Percentiles rank a stretch among this genome's conserved stretches.
phyloP scores from a whole-genome alignment of 176 grass and related monocot species.

The barley (Hordeum vulgare) region MorexV3_pseudomolecules_assembly NC_058523.1:159584083-159584582 shows the following conservation, averaged over 20 bases:
- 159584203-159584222: constrained; percentile 1
- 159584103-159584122: neutral
- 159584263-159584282: neutral
- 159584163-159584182: neutral
- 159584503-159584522: no score
- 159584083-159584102: neutral
- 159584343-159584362: neutral
- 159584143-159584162: neutral
- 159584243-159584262: neutral
- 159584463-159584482: neutral
- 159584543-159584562: no score
- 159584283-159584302: neutral
- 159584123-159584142: neutral
- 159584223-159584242: constrained; percentile 23
- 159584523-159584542: no score
- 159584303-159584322: constrained; percentile 16
- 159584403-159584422: neutral
- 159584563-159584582: no score
- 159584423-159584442: neutral
- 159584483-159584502: constrained; percentile 6
- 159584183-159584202: constrained; percentile 18
- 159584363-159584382: neutral
- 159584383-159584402: neutral
- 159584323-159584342: constrained; percentile 12
- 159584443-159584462: neutral